Conservation (phyloP, 768 basidiomycete genomes). For the Tricholoma flavovirens region DNA sequence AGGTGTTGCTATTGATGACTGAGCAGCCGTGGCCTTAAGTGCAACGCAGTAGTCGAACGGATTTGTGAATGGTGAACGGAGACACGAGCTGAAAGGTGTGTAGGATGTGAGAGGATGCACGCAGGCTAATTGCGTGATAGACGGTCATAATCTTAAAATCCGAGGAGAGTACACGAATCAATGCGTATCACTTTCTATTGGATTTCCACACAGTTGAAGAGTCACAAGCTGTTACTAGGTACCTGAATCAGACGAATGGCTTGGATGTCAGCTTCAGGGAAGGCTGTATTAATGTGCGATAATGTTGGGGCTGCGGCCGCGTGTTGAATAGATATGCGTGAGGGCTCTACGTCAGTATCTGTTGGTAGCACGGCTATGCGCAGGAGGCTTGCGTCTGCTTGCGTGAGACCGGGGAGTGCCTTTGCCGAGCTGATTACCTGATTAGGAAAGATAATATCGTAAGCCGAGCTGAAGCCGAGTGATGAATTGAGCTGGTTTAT, state of each 20-base stretch:
- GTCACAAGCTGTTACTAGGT: neutral
- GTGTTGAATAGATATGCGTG: too few relatives aligned
- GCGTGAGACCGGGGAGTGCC: slow-evolving; percentile 1
- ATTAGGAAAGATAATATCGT: neutral
- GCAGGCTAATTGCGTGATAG: too few relatives aligned
- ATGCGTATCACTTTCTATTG: neutral
- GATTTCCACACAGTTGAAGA: neutral
- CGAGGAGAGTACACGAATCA: neutral
- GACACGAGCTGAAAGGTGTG: too few relatives aligned
- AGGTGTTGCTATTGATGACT: too few relatives aligned
- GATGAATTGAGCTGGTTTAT: slow-evolving; percentile 3
- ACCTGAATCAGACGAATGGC: neutral
- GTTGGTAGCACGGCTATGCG: neutral
- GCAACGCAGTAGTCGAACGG: too few relatives aligned
- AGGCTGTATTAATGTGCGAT: neutral
- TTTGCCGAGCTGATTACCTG: neutral
- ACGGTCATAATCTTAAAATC: neutral
- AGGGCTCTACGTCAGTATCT: too few relatives aligned
- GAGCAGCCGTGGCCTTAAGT: too few relatives aligned
- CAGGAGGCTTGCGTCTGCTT: neutral
- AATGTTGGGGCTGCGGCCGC: neutral
- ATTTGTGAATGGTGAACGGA: too few relatives aligned
- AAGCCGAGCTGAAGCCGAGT: slow-evolving; percentile 7
- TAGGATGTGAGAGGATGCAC: too few relatives aligned
- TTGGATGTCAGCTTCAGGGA: neutral